Evolutionary conservation across 2,329 filamentous ascomycete species (phyloP).

Genomic region (Aureobasidium mangrovei): DNA sequence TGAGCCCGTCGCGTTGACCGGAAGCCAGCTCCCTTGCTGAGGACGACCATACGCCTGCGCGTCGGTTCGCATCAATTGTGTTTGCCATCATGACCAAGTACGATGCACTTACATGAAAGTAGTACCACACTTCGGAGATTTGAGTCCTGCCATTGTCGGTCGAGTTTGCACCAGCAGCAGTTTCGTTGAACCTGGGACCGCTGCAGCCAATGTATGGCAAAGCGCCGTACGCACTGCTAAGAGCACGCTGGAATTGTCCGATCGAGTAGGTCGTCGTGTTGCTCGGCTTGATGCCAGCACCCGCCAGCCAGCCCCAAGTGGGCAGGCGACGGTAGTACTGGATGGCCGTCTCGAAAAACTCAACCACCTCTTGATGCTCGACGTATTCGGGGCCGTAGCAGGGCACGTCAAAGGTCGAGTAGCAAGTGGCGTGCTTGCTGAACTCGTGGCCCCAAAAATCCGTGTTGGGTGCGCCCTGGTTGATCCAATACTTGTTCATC

Average conservation of each 20-base stretch:
- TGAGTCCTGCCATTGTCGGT: slow-evolving; percentile 49
- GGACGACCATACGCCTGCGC: slow-evolving; percentile 40
- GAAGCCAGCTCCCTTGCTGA: slow-evolving; percentile 43
- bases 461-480: slow-evolving; percentile 46
- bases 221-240: slow-evolving; percentile 44
- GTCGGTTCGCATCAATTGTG: background rate
- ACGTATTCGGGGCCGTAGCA: slow-evolving; percentile 55
- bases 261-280: slow-evolving; percentile 52
- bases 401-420: slow-evolving; percentile 53
- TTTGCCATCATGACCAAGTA: background rate
- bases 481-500: slow-evolving; percentile 60
- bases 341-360: slow-evolving; percentile 55
- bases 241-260: slow-evolving; percentile 41
- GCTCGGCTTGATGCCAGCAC: slow-evolving; percentile 46
- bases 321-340: slow-evolving; percentile 50
- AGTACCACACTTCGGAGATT: slow-evolving; percentile 59
- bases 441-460: slow-evolving; percentile 61
- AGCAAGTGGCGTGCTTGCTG: slow-evolving; percentile 61
- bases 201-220: slow-evolving; percentile 54
- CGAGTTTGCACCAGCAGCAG: slow-evolving; percentile 44
- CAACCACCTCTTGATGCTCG: slow-evolving; percentile 50
- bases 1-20: slow-evolving; percentile 41
- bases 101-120: slow-evolving; percentile 42
- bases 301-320: slow-evolving; percentile 52
- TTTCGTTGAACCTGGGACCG: slow-evolving; percentile 53